Evolutionary conservation across 2,329 filamentous ascomycete species (phyloP), one percentile per base, ranked within the genome.

Genomic region (Reticulascus tulasneorum): DNA sequence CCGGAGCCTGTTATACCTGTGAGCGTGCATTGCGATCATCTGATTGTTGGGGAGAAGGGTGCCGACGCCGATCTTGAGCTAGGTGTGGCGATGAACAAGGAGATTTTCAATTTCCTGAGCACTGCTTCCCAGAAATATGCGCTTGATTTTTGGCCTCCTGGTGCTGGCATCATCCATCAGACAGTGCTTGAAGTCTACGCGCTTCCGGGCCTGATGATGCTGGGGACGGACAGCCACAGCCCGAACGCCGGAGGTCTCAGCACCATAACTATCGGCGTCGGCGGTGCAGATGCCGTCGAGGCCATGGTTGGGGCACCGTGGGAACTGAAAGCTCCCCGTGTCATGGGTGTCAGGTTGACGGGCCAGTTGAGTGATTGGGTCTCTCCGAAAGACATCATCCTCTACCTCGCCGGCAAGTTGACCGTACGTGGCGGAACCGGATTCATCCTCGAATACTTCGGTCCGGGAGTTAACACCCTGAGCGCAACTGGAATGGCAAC

Each of bases 141-240:
- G 28, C 93, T 95, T 59, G 89, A 95, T 60, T 95, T 95, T 57
- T 95, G 89, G 90, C 87, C 88, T 3, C 89, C 89, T 0, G 90
- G 90, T 42, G 89, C 90, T 7, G 90, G 89, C 46, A 95, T 95
- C 48, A 95, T 98, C 48, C 93, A 98, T 66, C 93, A 98, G 75
- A 94, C 87, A 34, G 93, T 98, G 16, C 67, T 98, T 51, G 93
- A 98, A 70, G 97, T 98, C 67, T 98, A 98, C 59, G 86, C 90
- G 22, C 81, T 91, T n/a, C 93, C 93, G 15, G 93, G 93, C 32
- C 66, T 97, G 51, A 96, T 98, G 90, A 97, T 98, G 89, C 77
- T 98, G 25, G 93, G 93, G 37, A 98, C 93, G 20, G 93, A 98
- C 64, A 94, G 87, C 54, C 93, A 98, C 64, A 96, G 89, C 29